phyloP scores from a whole-genome alignment of 306 rosid genomes.

The Vicia villosa region DNA sequence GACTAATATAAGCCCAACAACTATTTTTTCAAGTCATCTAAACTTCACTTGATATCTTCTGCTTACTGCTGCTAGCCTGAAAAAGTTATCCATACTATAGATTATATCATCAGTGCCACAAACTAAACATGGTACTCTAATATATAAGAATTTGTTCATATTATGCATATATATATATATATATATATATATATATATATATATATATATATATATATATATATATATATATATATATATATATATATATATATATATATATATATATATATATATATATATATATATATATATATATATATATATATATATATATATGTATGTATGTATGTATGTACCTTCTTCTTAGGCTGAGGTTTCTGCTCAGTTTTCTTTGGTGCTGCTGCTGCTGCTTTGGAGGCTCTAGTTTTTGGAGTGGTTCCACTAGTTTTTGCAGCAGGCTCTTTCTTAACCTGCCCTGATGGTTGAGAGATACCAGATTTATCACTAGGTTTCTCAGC shows the following conservation, averaged over 20 bases:
- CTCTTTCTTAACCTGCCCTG: constrained; percentile 50
- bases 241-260: too few species aligned
- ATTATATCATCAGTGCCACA: constrained; percentile 14
- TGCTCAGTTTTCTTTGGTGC: constrained; percentile 63
- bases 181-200: too few species aligned
- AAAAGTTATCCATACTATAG: constrained; percentile 30
- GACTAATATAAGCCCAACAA: neutral
- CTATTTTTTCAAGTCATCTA: constrained; percentile 28
- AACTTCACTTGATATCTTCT: constrained; percentile 35
- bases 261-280: too few species aligned
- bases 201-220: too few species aligned
- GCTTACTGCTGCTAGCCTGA: constrained; percentile 57
- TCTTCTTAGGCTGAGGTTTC: constrained; percentile 62
- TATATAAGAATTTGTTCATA: too few species aligned
- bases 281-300: too few species aligned
- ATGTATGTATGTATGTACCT: constrained; percentile 41
- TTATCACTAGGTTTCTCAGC: constrained; percentile 41
- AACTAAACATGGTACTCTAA: neutral
- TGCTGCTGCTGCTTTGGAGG: constrained; percentile 56
- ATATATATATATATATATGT: too few species aligned
- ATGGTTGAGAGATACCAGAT: constrained; percentile 40
- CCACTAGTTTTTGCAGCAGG: constrained; percentile 52
- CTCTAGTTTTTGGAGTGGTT: constrained; percentile 51
- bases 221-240: too few species aligned
- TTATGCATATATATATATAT: too few species aligned